Evolutionary conservation across 1,139 yeast species (phyloP).

Genomic region (Kodamaea anthophila): DNA sequence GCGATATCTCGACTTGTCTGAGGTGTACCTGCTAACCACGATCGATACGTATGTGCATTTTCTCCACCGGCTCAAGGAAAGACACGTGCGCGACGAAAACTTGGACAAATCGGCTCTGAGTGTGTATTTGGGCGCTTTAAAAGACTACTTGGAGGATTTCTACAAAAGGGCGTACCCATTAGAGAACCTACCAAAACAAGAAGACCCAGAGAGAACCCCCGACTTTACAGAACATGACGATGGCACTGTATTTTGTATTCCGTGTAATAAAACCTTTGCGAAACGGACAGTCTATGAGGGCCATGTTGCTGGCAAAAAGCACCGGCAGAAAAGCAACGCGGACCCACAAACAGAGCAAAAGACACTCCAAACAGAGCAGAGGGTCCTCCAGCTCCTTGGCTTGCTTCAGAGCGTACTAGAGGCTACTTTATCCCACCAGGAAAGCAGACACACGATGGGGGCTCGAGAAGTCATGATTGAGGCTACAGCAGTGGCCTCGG

Average conservation of each 20-base stretch:
- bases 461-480: slow-evolving; percentile 68
- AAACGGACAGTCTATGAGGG: slow-evolving; percentile 60
- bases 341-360: too few species aligned
- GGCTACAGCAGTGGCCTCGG: slow-evolving; percentile 23
- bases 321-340: slow-evolving; percentile 21
- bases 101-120: slow-evolving; percentile 28
- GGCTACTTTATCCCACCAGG: slow-evolving; percentile 55
- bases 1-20: slow-evolving; percentile 50
- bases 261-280: slow-evolving; percentile 61
- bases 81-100: not conserved
- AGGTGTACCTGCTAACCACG: slow-evolving; percentile 7
- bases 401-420: slow-evolving; percentile 15
- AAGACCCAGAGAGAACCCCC: slow-evolving; percentile 23
- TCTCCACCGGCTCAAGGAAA: slow-evolving; percentile 31
- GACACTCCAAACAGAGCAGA: too few species aligned
- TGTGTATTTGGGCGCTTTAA: slow-evolving; percentile 23
- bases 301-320: slow-evolving; percentile 76
- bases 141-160: slow-evolving; percentile 42
- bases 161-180: slow-evolving; percentile 43
- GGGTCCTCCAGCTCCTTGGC: not conserved
- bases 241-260: slow-evolving; percentile 49
- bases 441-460: slow-evolving; percentile 64
- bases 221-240: slow-evolving; percentile 10
- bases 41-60: slow-evolving; percentile 44
- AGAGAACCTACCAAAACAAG: slow-evolving; percentile 1